Conservation (phyloP, 768 basidiomycete genomes). For the Hortiboletus flavorubellus region DNA sequence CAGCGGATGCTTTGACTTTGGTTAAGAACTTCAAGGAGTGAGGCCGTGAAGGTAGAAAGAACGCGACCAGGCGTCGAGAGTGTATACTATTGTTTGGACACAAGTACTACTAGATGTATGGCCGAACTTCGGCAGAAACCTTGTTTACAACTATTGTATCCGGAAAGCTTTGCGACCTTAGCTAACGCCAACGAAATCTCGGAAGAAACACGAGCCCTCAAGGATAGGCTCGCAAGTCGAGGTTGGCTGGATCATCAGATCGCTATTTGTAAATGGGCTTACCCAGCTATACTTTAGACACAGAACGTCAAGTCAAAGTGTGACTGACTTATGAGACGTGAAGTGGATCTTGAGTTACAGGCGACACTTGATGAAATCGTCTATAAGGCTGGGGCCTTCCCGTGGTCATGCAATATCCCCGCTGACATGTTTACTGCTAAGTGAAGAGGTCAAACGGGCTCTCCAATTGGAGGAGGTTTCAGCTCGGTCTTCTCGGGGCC, state of each 20-base stretch:
- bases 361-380: conserved; percentile 34
- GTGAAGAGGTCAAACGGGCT: conserved; percentile 52
- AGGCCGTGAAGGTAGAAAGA: neutral
- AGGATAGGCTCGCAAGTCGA: conserved; percentile 36
- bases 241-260: conserved; percentile 23
- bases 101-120: neutral
- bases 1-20: conserved; percentile 36
- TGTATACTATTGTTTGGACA: conserved; percentile 29
- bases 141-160: too few relatives aligned
- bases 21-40: conserved; percentile 11
- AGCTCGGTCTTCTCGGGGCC: conserved; percentile 39
- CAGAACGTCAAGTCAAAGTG: conserved; percentile 20
- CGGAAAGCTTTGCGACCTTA: too few relatives aligned
- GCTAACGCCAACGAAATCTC: conserved; percentile 10
- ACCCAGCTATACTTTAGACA: conserved; percentile 27
- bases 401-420: neutral
- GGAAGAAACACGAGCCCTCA: conserved; percentile 35
- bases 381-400: conserved; percentile 30
- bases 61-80: conserved; percentile 31
- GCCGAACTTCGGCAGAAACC: too few relatives aligned
- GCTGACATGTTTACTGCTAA: conserved; percentile 41
- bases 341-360: conserved; percentile 34
- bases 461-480: conserved; percentile 46
- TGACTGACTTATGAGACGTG: conserved; percentile 35
- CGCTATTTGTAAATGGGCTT: neutral